Conservation (phyloP, 2,329 filamentous ascomycete species). For the Penicillium sp. region DNA sequence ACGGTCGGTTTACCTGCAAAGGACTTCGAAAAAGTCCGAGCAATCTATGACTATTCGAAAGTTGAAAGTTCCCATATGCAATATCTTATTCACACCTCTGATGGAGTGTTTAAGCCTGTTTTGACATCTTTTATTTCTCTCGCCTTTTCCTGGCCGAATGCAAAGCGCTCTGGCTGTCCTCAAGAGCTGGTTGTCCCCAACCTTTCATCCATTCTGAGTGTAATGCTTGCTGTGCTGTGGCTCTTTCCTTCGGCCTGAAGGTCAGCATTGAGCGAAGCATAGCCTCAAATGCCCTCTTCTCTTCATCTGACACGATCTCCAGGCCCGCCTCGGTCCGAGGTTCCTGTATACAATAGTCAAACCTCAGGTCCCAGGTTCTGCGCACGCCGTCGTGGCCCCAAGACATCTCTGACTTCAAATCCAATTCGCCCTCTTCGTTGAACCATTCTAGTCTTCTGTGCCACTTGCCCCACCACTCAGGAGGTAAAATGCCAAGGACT, state of each 20-base stretch:
- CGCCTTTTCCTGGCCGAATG: too few species aligned
- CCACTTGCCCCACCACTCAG: conserved; percentile 19
- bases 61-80: too few species aligned
- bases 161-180: too few species aligned
- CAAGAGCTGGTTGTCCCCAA: conserved; percentile 22
- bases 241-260: conserved; percentile 23
- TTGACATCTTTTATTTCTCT: too few species aligned
- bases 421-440: conserved; percentile 11
- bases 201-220: conserved; percentile 28
- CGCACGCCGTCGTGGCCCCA: neutral
- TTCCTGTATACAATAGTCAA: neutral
- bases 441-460: conserved; percentile 14
- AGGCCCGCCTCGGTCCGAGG: conserved; percentile 14
- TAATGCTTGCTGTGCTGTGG: conserved; percentile 22
- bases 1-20: too few species aligned
- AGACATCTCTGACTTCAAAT: neutral
- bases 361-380: neutral
- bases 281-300: conserved; percentile 22
- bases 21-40: too few species aligned
- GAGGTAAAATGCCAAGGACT: conserved; percentile 21
- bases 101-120: too few species aligned
- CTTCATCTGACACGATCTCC: conserved; percentile 18
- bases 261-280: conserved; percentile 27
- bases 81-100: too few species aligned
- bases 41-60: too few species aligned